Base-by-base conservation (phyloP, 1,284 basidiomycete genomes). In the Cutaneotrichosporon spelunceum region DNA sequence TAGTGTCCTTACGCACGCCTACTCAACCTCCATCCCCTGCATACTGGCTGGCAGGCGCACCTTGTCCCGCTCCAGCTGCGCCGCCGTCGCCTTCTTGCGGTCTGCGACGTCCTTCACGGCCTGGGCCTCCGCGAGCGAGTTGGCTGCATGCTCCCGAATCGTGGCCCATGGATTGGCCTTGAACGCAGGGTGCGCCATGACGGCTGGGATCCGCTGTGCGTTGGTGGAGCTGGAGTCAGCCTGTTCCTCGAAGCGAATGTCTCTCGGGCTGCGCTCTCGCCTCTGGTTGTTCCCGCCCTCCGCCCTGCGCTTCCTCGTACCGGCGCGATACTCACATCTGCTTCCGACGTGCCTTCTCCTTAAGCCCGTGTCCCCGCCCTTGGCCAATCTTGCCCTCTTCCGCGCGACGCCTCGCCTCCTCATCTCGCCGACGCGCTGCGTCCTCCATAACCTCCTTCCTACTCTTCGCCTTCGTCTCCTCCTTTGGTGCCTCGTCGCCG, bases 111-210 rank as follows among this genome's bases (percentile, higher is more conserved):
- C 47, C 49, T 56, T 60, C n/a, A 54, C 63, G 16, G 34, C 57
- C 33, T 61, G 61, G 39, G 72, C 65, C 21, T 63, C 54, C 11
- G 72, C 72, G 7, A 79, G 53, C 10, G 72, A 70, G 64, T 79
- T 79, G 24, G 70, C 66, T 0, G 74, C 77, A 59, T 79, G 77
- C 48, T 76, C 68, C 19, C 78, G 66, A 59, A 79, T 79, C 16
- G 77, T 73, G 2, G 75, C 76, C 72, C 77, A 79, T 2, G 78
- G 78, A 59, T 75, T 74, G 13, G 70, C 63, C 63, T 77, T 73
- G 70, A 72, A 79, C 1, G 72, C 68, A 2, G 76, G 76, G 63
- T 78, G 76, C 24, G 68, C 63, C 64, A 78, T 67, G 33, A 79
- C 71, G 2, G 74, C 75, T 13, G 74, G 73, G 62, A 77, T 73